Base-by-base conservation (phyloP, 805 yeast species). In the Lipomyces mesembrius region DNA sequence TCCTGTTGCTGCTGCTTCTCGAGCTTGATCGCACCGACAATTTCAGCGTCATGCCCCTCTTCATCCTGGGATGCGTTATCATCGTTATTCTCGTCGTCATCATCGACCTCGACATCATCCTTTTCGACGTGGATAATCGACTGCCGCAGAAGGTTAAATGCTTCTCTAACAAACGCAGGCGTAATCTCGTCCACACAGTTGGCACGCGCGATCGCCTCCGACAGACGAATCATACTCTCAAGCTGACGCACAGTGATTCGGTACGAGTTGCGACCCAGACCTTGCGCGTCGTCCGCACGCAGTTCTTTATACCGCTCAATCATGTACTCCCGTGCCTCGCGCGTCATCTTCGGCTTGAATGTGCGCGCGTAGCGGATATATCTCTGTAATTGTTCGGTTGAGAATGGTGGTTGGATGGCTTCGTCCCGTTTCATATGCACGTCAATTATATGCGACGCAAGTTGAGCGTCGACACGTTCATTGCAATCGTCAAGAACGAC, bases 181-280 rank as follows among this genome's bases (percentile, higher is more conserved):
- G 94, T 87, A 62, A 92, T 88, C 69, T 87, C 92, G 70, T 91
- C 95, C 22, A 93, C 90, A 79, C 98, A 93, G 78, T 94, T 95
- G 34, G 98, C 98, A 72, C 97, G 84, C 0, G 99, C 98, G 78
- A 95, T 93, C 1, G 97, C 98, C 77, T 95, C 99, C 2, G 95
- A 88, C 66, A 95, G 83, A 76, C 99, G 85, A 72, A 95, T 89
- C 92, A 93, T 86, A 76, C 99, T 85, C 79, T 94, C 99, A 74
- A 95, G 83, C 77, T 95, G 99, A 82, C 99, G 90, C 46, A 95
- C 99, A 0, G 99, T 95, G 74, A 95, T 95, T 77, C 98, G 83
- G 77, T 94, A 94, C 67, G 97, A 89, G 61, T 92, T 87, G 75
- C 94, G 83, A 2, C 83, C 82, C 61, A 89, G 81, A 0, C 97